These are phyloP conservation scores for Suhomyces kilbournensis DNA, from an alignment of 805 yeast genomes.

Conservation along the genomic window DNA sequence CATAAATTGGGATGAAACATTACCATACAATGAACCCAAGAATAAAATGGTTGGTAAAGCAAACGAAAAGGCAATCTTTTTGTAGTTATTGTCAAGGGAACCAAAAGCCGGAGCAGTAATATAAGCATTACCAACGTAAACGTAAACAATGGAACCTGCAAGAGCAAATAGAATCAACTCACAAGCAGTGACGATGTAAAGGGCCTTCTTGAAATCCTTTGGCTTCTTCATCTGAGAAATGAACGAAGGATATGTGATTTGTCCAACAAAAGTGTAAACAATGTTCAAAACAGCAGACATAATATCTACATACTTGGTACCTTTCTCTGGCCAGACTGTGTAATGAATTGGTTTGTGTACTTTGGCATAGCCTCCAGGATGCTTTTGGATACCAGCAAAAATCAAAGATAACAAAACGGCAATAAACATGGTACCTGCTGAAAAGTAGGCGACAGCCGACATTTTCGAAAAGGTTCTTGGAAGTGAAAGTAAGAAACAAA, in stretches of 20 bases:
- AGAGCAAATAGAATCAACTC: slow-evolving; percentile 50
- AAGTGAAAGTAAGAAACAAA: slow-evolving; percentile 50
- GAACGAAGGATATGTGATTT: slow-evolving; percentile 60
- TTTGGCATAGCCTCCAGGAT: slow-evolving; percentile 39
- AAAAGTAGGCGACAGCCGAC: slow-evolving; percentile 50
- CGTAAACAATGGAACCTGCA: slow-evolving; percentile 58
- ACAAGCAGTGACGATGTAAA: slow-evolving; percentile 47
- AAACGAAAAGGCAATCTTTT: slow-evolving; percentile 57
- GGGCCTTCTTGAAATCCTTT: slow-evolving; percentile 54
- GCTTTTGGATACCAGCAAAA: slow-evolving; percentile 52
- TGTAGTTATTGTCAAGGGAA: slow-evolving; percentile 43
- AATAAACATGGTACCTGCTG: slow-evolving; percentile 56
- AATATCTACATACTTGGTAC: slow-evolving; percentile 51
- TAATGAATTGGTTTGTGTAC: slow-evolving; percentile 36
- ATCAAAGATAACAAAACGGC: slow-evolving; percentile 52
- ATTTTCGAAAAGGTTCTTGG: slow-evolving; percentile 56
- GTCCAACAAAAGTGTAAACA: slow-evolving; percentile 63
- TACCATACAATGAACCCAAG: slow-evolving; percentile 53
- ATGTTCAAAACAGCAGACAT: slow-evolving; percentile 59
- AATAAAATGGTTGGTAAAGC: slow-evolving; percentile 58
- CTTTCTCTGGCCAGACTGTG: slow-evolving; percentile 49
- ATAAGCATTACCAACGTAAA: slow-evolving; percentile 53
- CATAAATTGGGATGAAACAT: slow-evolving; percentile 52
- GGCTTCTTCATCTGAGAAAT: slow-evolving; percentile 60
- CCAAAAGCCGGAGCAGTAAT: slow-evolving; percentile 62